phyloP scores from a whole-genome alignment of 169 alveolate genomes.

The Babesia ovata region DNA sequence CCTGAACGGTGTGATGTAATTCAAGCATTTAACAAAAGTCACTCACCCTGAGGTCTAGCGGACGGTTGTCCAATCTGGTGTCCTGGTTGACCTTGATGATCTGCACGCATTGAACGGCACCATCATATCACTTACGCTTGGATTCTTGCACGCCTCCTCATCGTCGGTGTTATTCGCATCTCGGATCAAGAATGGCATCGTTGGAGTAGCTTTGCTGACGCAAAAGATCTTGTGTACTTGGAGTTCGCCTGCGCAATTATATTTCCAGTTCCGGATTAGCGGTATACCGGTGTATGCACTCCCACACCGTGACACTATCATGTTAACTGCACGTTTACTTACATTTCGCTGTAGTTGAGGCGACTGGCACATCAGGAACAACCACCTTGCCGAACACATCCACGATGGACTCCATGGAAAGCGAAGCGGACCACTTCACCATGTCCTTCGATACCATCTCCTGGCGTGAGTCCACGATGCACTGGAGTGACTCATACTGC shows the following conservation, averaged over 20 bases:
- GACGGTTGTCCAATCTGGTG: slow-evolving; percentile 95
- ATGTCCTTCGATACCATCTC: slow-evolving; percentile 76
- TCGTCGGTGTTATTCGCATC: slow-evolving; percentile 93
- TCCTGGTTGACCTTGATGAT: slow-evolving; percentile 92
- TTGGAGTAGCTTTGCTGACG: slow-evolving; percentile 82
- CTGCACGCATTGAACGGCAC: slow-evolving; percentile 44
- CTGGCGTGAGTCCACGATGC: slow-evolving; percentile 79
- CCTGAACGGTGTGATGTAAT: slow-evolving; percentile 5
- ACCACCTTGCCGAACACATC: slow-evolving; percentile 91
- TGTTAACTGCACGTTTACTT: not conserved
- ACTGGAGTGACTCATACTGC: slow-evolving; percentile 76
- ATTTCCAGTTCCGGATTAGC: not conserved
- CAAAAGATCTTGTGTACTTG: slow-evolving; percentile 85
- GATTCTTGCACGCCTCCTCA: slow-evolving; percentile 74
- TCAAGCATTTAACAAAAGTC: slow-evolving; percentile 63
- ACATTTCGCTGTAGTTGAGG: slow-evolving; percentile 88
- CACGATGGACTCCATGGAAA: slow-evolving; percentile 90
- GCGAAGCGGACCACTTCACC: slow-evolving; percentile 85
- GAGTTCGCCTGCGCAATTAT: slow-evolving; percentile 78
- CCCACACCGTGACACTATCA: not conserved
- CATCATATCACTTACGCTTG: slow-evolving; percentile 16
- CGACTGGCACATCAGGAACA: slow-evolving; percentile 88
- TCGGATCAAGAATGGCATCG: slow-evolving; percentile 93
- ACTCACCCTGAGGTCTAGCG: slow-evolving; percentile 93
- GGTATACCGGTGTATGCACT: not conserved